Base-by-base conservation (phyloP, 2,329 filamentous ascomycete species). In the Cladophialophora carrionii region DNA sequence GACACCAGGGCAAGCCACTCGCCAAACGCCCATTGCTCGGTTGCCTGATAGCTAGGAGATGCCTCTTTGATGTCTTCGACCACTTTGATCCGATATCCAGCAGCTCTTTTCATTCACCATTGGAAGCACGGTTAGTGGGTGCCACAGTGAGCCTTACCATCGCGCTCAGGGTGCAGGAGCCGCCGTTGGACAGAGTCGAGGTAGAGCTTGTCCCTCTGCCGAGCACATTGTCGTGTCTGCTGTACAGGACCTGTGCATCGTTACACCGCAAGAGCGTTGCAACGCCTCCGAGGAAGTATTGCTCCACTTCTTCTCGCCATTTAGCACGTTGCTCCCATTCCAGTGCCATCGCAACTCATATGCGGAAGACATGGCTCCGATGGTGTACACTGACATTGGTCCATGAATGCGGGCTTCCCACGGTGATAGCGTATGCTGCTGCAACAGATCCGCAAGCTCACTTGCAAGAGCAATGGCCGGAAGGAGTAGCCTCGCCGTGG, bases 171-270 rank as follows among this genome's bases (percentile, higher is more conserved):
- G 14, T 53, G 51, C 26, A 53, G 17, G 9, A 26, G 12, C n/a
- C 51, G 22, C 14, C 51, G 51, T n/a, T 53, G 51, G 22, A 53
- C 51, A 20, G 24, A 53, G 51, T 53, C 51, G 29, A 53, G 26
- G 26, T 53, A 53, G 26, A 53, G 51, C 31, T n/a, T 53, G 51
- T 53, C 51, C 51, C 8, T 53, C 26, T 26, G 22, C 26, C 31
- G 29, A 53, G 51, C 51, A 53, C 51, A 32, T 53, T 53, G 51
- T 53, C 51, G 31, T 53, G 51, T 53, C 26, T 53, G 51, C 51
- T 53, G 8, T 53, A 53, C 51, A 53, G 29, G 24, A 31, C 24
- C n/a, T 31, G 26, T n/a, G 51, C 51, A 53, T 53, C 51, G 6
- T 53, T 24, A 20, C 51, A 24, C 24, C 14, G 51, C 51, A 53